These are phyloP conservation scores for Scheffersomyces parashehatae DNA, from an alignment of 1,139 yeast genomes.

Conservation along the genomic window DNA sequence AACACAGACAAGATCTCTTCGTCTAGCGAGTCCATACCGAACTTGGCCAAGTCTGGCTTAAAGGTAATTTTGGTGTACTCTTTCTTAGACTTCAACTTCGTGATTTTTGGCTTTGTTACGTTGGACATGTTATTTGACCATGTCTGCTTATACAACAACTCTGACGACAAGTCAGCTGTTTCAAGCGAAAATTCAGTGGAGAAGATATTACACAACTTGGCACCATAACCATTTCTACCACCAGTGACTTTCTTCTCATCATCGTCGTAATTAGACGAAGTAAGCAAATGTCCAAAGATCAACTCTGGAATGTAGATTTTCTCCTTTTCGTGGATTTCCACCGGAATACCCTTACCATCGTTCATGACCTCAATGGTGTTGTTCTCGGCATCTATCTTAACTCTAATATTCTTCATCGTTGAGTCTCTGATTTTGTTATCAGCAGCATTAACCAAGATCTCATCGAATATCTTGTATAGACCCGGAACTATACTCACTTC, in stretches of 20 bases:
- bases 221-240: conserved; percentile 99
- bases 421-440: conserved; percentile 97
- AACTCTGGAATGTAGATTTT: conserved; percentile 92
- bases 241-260: conserved; percentile 95
- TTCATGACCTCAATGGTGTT: conserved; percentile 80
- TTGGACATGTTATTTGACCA: conserved; percentile 88
- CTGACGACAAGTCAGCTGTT: conserved; percentile 76
- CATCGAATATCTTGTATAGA: conserved; percentile 93
- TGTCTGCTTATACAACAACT: conserved; percentile 68
- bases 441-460: conserved; percentile 96
- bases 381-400: conserved; percentile 71
- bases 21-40: conserved; percentile 81
- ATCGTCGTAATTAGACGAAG: conserved; percentile 96
- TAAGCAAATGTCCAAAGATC: conserved; percentile 91
- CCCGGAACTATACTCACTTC: conserved; percentile 91
- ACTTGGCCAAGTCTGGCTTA: conserved; percentile 82
- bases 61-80: conserved; percentile 90
- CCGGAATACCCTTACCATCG: conserved; percentile 95
- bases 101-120: conserved; percentile 75
- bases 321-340: conserved; percentile 91
- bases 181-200: conserved; percentile 86
- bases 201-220: conserved; percentile 88
- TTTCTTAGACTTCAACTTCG: conserved; percentile 55
- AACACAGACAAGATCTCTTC: conserved; percentile 81
- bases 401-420: conserved; percentile 80